phyloP scores from a whole-genome alignment of 768 basidiomycete genomes.

The Clitopilus passeckerianus region DNA sequence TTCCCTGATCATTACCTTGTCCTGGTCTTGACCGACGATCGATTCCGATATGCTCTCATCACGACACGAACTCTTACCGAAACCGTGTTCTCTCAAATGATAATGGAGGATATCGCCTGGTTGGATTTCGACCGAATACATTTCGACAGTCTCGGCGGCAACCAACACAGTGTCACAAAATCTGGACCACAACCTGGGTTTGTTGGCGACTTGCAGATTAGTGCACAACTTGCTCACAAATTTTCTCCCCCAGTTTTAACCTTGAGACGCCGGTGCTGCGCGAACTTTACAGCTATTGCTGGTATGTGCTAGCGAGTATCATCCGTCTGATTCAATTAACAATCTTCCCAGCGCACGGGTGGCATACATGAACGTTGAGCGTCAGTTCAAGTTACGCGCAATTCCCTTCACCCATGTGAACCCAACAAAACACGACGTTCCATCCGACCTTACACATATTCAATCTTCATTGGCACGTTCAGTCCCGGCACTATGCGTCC shows the following conservation, averaged over 20 bases:
- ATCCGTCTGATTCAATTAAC: neutral
- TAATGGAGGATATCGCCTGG: conserved; percentile 79
- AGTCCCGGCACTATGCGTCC: conserved; percentile 80
- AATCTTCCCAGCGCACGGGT: conserved; percentile 65
- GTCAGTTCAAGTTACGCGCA: conserved; percentile 75
- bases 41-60: conserved; percentile 80
- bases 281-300: conserved; percentile 84
- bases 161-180: conserved; percentile 18
- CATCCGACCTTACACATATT: conserved; percentile 46
- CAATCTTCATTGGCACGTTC: conserved; percentile 74
- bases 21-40: conserved; percentile 72
- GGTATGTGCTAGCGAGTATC: conserved; percentile 36
- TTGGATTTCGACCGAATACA: conserved; percentile 67
- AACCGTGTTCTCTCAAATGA: conserved; percentile 52
- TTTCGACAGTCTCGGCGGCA: conserved; percentile 12
- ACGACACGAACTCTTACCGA: conserved; percentile 52
- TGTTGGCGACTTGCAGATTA: conserved; percentile 11
- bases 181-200: neutral
- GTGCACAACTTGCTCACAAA: neutral
- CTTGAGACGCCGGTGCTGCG: conserved; percentile 69
- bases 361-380: conserved; percentile 84
- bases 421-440: conserved; percentile 37
- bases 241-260: conserved; percentile 44
- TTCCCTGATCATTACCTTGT: conserved; percentile 84
- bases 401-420: conserved; percentile 78